These are phyloP conservation scores for Chrysosporium queenslandicum DNA, from an alignment of 2,329 filamentous ascomycete genomes.

Conservation along the genomic window DNA sequence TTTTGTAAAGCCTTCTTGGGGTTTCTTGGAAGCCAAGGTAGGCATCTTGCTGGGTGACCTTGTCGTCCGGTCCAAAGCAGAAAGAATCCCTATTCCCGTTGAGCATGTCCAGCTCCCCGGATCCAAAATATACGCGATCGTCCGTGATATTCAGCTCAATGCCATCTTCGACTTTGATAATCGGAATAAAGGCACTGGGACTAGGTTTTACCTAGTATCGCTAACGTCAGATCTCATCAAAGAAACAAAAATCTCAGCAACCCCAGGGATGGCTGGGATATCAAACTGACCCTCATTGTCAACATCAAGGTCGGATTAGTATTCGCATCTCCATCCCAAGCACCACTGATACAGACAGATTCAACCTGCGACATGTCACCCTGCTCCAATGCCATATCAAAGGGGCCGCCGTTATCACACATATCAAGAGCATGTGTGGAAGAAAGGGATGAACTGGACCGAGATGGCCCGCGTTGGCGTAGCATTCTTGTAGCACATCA, in stretches of 20 bases:
- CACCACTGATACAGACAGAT: background rate
- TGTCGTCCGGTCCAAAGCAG: background rate
- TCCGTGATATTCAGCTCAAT: background rate
- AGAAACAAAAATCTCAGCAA: background rate
- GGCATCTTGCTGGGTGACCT: background rate
- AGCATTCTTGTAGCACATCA: too few species aligned
- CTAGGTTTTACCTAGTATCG: background rate
- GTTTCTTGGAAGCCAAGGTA: background rate
- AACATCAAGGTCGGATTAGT: background rate
- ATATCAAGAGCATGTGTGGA: too few species aligned
- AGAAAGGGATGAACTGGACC: background rate
- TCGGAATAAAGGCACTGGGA: background rate
- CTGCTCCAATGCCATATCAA: background rate
- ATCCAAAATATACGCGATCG: background rate
- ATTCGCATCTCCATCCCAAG: background rate
- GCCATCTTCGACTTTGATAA: background rate
- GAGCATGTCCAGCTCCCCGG: background rate
- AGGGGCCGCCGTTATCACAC: background rate
- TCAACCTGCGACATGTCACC: background rate
- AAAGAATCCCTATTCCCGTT: background rate
- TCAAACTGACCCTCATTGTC: slow-evolving; percentile 3
- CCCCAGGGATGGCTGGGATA: background rate
- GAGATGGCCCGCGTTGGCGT: too few species aligned
- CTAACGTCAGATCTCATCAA: background rate
- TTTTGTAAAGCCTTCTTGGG: slow-evolving; percentile 7